phyloP scores from a whole-genome alignment of 306 rosid genomes.

The Oemleria cerasiformis region DNA sequence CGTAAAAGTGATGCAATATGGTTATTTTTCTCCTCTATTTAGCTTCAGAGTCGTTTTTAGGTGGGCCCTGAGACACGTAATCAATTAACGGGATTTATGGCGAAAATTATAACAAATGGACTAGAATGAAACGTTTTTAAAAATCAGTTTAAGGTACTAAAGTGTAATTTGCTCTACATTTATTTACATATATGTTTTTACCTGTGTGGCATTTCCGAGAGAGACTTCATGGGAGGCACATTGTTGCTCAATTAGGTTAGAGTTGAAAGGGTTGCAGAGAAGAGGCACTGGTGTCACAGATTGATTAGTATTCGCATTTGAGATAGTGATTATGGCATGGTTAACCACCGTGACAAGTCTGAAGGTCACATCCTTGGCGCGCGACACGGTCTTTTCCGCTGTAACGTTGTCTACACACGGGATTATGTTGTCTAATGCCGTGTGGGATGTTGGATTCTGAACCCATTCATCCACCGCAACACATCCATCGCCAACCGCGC shows the following conservation, averaged over 20 bases:
- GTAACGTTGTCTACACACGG: constrained; percentile 36
- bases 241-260: constrained; percentile 29
- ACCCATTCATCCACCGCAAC: constrained; percentile 60
- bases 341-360: constrained; percentile 20
- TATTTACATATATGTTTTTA: not conserved
- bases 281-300: constrained; percentile 46
- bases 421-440: constrained; percentile 34
- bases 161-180: too few species aligned
- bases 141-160: too few species aligned
- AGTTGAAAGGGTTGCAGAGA: constrained; percentile 43
- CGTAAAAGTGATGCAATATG: too few species aligned
- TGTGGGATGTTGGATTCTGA: constrained; percentile 29
- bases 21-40: too few species aligned
- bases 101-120: too few species aligned
- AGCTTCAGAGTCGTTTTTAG: too few species aligned
- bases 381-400: constrained; percentile 13
- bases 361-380: constrained; percentile 29
- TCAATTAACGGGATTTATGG: too few species aligned
- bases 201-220: constrained; percentile 33
- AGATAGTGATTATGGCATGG: constrained; percentile 9
- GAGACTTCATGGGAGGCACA: constrained; percentile 33
- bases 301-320: constrained; percentile 24
- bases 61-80: too few species aligned
- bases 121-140: too few species aligned
- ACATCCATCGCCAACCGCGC: constrained; percentile 50